phyloP scores from a whole-genome alignment of 208 protist species.

The Strigomonas culicis region DNA sequence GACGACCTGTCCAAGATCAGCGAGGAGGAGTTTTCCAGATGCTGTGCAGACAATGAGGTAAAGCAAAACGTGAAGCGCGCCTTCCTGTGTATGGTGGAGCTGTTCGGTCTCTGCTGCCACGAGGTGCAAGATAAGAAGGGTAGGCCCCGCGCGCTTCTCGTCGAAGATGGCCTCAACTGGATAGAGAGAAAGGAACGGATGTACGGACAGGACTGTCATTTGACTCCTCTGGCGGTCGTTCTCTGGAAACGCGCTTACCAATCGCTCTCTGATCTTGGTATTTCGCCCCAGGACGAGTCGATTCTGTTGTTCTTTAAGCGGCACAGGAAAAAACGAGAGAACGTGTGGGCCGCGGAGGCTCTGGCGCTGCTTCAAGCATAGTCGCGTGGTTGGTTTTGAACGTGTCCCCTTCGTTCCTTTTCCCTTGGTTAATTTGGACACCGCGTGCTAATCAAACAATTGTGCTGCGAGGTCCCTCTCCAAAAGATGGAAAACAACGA shows the following conservation, averaged over 20 bases:
- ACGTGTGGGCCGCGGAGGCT: conserved; percentile 23
- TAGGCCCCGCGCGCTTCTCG: conserved; percentile 19
- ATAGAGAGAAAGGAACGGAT: conserved; percentile 39
- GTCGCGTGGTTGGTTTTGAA: no score
- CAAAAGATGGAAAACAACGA: conserved; percentile 10
- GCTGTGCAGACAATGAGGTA: conserved; percentile 23
- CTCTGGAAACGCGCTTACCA: conserved; percentile 47
- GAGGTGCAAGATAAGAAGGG: not conserved
- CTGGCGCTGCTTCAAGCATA: no score
- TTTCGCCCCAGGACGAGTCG: conserved; percentile 31
- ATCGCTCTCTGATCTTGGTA: conserved; percentile 37
- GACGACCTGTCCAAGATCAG: conserved; percentile 2
- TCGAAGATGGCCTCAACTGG: conserved; percentile 71
- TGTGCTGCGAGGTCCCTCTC: no score
- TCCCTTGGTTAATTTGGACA: no score
- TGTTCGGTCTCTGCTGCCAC: conserved; percentile 60
- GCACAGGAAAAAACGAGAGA: conserved; percentile 14
- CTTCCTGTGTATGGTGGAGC: conserved; percentile 64
- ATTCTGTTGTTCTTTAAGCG: conserved; percentile 47
- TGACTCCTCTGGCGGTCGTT: conserved; percentile 34
- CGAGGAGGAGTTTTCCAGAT: conserved; percentile 20
- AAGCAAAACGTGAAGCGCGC: conserved; percentile 40
- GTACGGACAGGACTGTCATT: conserved; percentile 13
- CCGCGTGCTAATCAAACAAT: no score
- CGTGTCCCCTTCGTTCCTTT: no score